These are phyloP conservation scores for Tulasnella sp. DNA, from an alignment of 768 basidiomycete genomes.

Conservation along the genomic window DNA sequence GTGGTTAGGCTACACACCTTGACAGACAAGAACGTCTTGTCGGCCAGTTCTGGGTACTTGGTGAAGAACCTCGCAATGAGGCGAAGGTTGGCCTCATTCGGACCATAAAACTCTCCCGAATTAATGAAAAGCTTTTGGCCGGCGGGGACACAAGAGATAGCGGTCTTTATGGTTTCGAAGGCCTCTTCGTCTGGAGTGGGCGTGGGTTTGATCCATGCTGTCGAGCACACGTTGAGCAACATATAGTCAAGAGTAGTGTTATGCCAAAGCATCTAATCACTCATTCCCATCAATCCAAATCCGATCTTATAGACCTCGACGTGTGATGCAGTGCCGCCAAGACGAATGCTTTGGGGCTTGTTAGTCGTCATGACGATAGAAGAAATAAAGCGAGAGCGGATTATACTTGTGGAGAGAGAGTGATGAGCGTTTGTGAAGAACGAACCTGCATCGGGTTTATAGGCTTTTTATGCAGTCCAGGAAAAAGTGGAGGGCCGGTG, in stretches of 20 bases:
- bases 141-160: slow-evolving; percentile 20
- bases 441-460: no score
- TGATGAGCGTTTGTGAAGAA: no score
- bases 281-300: slow-evolving; percentile 50
- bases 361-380: no score
- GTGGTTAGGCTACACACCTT: no score
- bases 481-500: no score
- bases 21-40: slow-evolving; percentile 29
- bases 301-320: slow-evolving; percentile 11
- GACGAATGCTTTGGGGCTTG: not conserved
- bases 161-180: slow-evolving; percentile 48
- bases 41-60: slow-evolving; percentile 24
- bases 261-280: slow-evolving; percentile 19
- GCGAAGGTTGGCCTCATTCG: slow-evolving; percentile 26
- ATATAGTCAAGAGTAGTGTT: not conserved
- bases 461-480: no score
- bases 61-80: slow-evolving; percentile 31
- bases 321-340: not conserved
- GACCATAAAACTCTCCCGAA: slow-evolving; percentile 30
- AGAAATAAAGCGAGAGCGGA: no score
- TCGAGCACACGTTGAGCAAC: slow-evolving; percentile 16
- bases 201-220: slow-evolving; percentile 32
- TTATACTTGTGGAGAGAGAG: no score
- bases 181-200: slow-evolving; percentile 45
- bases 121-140: slow-evolving; percentile 42